Evolutionary conservation across 1,284 basidiomycete genomes (phyloP), one percentile per base, ranked within the genome.

Genomic region (Laetiporus sulphureus): DNA sequence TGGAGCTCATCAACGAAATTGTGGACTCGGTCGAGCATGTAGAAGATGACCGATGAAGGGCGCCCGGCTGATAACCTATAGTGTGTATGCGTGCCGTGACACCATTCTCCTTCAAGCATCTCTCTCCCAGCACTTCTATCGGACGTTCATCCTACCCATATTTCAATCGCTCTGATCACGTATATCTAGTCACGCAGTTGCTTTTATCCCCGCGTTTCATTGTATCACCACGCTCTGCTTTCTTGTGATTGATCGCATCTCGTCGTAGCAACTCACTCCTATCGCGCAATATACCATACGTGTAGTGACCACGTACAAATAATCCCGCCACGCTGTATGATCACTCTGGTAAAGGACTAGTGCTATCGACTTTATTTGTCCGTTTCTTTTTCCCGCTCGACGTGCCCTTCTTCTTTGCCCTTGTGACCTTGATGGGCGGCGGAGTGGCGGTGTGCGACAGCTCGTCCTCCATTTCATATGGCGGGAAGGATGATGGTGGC

Each of bases 21-120:
- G 87, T 90, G 18, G 87, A 91, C 59, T 89, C 87, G n/a, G 86
- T 90, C n/a, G 87, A 90, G 59, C 85, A 85, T 53, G 85, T 90
- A 30, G 86, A 89, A 47, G 85, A 88, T 16, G 77, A 79, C 36
- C 54, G 48, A 48, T 57, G 50, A 61, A 32, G 12, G 12, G 22
- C n/a, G n/a, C n/a, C n/a, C n/a, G n/a, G n/a, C n/a, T n/a, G n/a
- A n/a, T n/a, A n/a, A n/a, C n/a, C n/a, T n/a, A n/a, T n/a, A n/a
- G n/a, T 27, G 20, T 18, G 40, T 32, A 21, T 32, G 11, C n/a
- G 15, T 8, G 25, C 25, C 16, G 20, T 32, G 20, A 29, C 25
- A 11, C 37, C 22, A 15, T 32, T 33, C 32, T 21, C 32, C 20
- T 21, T 22, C 5, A 15, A 7, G 16, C 18, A 24, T 42, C 32